Base-by-base conservation (phyloP, 352 stramenopile species). In the Phytophthora tubulina region DNA sequence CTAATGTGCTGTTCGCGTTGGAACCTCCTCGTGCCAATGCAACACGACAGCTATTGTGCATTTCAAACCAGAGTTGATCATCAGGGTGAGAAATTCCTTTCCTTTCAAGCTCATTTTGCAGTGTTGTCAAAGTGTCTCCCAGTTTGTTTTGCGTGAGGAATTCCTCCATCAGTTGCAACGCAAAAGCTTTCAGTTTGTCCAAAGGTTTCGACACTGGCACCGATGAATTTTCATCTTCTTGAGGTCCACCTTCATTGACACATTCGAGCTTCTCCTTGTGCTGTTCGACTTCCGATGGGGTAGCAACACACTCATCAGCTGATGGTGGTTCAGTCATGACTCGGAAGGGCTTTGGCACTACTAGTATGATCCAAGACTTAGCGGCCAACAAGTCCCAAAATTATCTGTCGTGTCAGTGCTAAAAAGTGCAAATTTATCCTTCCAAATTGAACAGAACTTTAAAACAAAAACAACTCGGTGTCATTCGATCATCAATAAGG, bases 81-180 rank as follows among this genome's bases (percentile, higher is more conserved):
- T 57, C 61, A 15, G 78, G 72, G 10, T 69, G 41, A 5, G 49
- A 32, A 14, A 81, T 52, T 45, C 76, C 46, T 32, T 78, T 67
- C 6, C 67, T 44, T 4, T 81, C 21, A 0, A 93, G 75, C 62
- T 92, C 86, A 0, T 51, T 41, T 41, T 81, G 73, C n/a, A 93
- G 51, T 36, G 65, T 39, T 6, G 48, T 35, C 8, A 73, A 64
- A 2, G 79, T 89, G 0, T 75, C 69, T 1, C 62, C 48, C 15
- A 93, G 68, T 33, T 74, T 65, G 51, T 88, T 66, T 5, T 72
- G 48, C n/a, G 73, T 30, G 45, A 90, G 55, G 58, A 92, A 93
- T 49, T 93, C 82, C 15, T 90, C 77, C 33, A 93, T 50, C 3
- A 93, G 71, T 56, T 90, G 71, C 56, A 92, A 9, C 4, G 75